A percentile compares a stretch with the other conserved stretches of the same genome.
These are phyloP conservation scores for Przewalskia tangutica DNA, from an alignment of 257 asterid species.

Conservation along the genomic window DNA sequence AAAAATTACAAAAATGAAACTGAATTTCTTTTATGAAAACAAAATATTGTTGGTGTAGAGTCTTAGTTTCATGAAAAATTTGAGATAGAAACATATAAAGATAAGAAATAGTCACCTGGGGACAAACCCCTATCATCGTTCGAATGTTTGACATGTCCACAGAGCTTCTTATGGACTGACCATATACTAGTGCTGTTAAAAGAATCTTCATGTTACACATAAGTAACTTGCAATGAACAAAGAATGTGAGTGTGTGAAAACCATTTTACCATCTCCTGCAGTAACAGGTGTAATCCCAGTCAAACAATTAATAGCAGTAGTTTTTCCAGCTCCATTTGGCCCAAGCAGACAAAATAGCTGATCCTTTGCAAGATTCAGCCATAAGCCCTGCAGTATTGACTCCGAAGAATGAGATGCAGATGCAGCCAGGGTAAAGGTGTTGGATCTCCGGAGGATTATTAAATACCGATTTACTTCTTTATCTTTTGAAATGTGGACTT, in stretches of 20 bases:
- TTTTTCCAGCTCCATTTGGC: conserved; percentile 97
- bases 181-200: conserved; percentile 71
- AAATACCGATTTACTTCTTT: neutral
- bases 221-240: neutral
- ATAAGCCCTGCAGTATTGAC: conserved; percentile 57
- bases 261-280: conserved; percentile 78
- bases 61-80: neutral
- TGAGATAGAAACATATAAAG: conserved; percentile 7
- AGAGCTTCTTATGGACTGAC: conserved; percentile 73
- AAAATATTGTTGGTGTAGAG: neutral
- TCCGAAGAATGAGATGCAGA: conserved; percentile 3
- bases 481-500: neutral
- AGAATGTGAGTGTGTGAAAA: neutral
- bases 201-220: neutral
- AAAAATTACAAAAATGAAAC: conserved; percentile 9
- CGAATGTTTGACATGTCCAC: conserved; percentile 75
- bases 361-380: conserved; percentile 86
- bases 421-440: neutral
- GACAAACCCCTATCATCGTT: conserved; percentile 90
- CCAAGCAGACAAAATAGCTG: conserved; percentile 97
- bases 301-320: conserved; percentile 82
- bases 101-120: conserved; percentile 54
- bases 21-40: conserved; percentile 3
- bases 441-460: neutral
- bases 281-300: conserved; percentile 90